Percentiles rank a stretch among this genome's conserved stretches.
Evolutionary conservation across 768 basidiomycete species (phyloP).

Genomic region (Termitomyces sp.): DNA sequence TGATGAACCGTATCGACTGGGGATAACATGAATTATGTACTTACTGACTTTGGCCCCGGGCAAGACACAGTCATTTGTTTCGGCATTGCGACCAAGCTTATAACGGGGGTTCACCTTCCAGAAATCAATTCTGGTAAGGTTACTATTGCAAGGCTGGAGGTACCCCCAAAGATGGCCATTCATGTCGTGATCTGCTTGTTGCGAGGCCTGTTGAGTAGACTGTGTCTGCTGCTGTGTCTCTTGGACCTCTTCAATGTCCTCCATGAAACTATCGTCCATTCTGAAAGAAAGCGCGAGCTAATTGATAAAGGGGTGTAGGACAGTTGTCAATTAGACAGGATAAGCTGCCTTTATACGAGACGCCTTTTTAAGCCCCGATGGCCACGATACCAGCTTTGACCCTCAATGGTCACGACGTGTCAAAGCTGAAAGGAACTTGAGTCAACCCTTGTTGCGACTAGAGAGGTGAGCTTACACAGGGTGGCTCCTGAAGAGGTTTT

Average conservation of each 20-base stretch:
- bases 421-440: slow-evolving; percentile 10
- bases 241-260: slow-evolving; percentile 24
- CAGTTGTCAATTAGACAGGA: not conserved
- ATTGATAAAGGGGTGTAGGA: not conserved
- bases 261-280: slow-evolving; percentile 16
- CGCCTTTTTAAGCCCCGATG: slow-evolving; percentile 27
- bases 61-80: slow-evolving; percentile 49
- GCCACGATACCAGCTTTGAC: slow-evolving; percentile 11
- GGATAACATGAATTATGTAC: slow-evolving; percentile 19
- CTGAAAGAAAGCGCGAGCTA: not conserved
- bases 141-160: slow-evolving; percentile 56
- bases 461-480: not conserved
- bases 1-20: slow-evolving; percentile 1
- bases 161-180: slow-evolving; percentile 63
- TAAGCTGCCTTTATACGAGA: slow-evolving; percentile 20
- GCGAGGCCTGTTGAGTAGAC: slow-evolving; percentile 39
- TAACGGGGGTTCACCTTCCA: slow-evolving; percentile 45
- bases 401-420: slow-evolving; percentile 6
- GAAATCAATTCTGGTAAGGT: slow-evolving; percentile 55
- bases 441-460: not conserved
- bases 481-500: not conserved
- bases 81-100: slow-evolving; percentile 48
- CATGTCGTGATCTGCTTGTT: slow-evolving; percentile 24
- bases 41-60: slow-evolving; percentile 73
- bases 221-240: slow-evolving; percentile 35